Conservation (phyloP, 2,329 filamentous ascomycete genomes). For the Aureobasidium sp. region DNA sequence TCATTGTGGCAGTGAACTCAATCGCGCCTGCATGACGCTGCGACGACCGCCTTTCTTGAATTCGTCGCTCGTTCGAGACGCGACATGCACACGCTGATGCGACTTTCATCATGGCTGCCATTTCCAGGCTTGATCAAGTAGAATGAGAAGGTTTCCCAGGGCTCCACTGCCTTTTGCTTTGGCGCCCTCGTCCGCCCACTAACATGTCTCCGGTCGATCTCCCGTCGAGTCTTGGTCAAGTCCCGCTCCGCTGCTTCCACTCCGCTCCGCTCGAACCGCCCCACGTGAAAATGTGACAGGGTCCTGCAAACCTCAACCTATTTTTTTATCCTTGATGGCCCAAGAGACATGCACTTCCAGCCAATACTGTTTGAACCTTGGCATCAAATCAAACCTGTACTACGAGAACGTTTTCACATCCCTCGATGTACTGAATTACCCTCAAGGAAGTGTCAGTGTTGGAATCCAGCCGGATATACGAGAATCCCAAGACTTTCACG, state of each 20-base stretch:
- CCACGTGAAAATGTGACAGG: background rate
- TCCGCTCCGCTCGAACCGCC: background rate
- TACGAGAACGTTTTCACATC: too few species aligned
- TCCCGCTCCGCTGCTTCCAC: background rate
- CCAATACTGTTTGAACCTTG: background rate
- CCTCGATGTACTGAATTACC: too few species aligned
- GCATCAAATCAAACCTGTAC: too few species aligned
- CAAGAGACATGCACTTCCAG: background rate
- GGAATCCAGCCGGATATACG: background rate
- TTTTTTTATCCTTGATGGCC: background rate
- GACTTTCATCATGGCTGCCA: background rate
- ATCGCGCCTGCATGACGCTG: background rate
- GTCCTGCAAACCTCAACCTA: background rate
- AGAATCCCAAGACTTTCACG: too few species aligned
- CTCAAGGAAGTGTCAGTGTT: too few species aligned
- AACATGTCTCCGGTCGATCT: background rate
- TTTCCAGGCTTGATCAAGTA: too few species aligned
- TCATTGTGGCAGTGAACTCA: slow-evolving; percentile 7
- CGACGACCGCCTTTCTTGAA: background rate
- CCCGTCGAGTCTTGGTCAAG: background rate
- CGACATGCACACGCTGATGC: background rate
- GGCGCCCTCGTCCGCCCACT: background rate
- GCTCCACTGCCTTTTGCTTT: too few species aligned
- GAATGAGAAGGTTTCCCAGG: too few species aligned
- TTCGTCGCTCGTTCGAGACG: background rate